phyloP scores from a whole-genome alignment of 2,329 filamentous ascomycete species.

The Fusarium citri region DNA sequence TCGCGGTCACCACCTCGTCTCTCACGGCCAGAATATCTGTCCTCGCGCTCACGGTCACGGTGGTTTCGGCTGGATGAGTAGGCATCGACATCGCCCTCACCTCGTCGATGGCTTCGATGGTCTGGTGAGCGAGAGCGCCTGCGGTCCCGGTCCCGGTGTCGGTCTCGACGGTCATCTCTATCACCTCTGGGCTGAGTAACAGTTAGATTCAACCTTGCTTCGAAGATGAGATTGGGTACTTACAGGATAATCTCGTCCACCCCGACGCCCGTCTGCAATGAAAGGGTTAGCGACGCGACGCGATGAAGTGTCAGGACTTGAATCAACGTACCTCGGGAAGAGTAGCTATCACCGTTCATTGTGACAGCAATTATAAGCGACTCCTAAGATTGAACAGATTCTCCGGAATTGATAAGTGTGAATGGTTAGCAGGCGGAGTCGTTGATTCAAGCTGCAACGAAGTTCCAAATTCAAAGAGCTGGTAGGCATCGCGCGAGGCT shows the following conservation, averaged over 20 bases:
- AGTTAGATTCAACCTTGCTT: conserved; percentile 35
- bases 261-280: conserved; percentile 61
- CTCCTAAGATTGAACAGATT: conserved; percentile 19
- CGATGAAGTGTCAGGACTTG: conserved; percentile 25
- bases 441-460: conserved; percentile 47
- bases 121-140: conserved; percentile 90
- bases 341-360: conserved; percentile 90
- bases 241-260: conserved; percentile 67
- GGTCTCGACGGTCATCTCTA: conserved; percentile 51
- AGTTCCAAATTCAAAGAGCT: conserved; percentile 46
- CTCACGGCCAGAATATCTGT: conserved; percentile 82
- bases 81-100: conserved; percentile 82
- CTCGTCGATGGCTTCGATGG: conserved; percentile 74
- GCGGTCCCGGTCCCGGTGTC: conserved; percentile 55
- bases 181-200: conserved; percentile 48
- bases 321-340: conserved; percentile 74
- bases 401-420: conserved; percentile 41
- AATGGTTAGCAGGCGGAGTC: conserved; percentile 38
- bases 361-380: conserved; percentile 47
- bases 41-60: conserved; percentile 92
- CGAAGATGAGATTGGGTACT: conserved; percentile 40
- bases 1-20: conserved; percentile 71
- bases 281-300: conserved; percentile 49
- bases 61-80: conserved; percentile 95
- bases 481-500: conserved; percentile 54